Base-by-base conservation (phyloP, 2,329 filamentous ascomycete genomes). In the Fusarium sp. region DNA sequence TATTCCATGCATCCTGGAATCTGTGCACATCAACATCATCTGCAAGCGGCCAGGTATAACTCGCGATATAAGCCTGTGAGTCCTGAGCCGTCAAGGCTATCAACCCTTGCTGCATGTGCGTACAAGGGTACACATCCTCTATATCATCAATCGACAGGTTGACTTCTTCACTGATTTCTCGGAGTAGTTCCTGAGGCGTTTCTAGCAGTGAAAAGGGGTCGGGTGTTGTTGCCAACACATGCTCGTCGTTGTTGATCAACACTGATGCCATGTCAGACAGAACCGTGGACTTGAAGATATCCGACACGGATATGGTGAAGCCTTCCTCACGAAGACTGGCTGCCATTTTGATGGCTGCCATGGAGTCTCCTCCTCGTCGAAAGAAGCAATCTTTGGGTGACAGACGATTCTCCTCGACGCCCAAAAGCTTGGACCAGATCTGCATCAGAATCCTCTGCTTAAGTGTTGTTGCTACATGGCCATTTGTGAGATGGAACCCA, bases 101-200 rank as follows among this genome's bases (percentile, higher is more conserved):
- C 14, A 56, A 7, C 3, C 53, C 53, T 13, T 56, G 46, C 22
- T 56, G 53, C n/a, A 56, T 56, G 3, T 56, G 53, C 6, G 53
- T 56, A 10, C 46, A 35, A 2, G 53, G 46, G 15, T 56, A 56
- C 2, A 20, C 53, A 28, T 56, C 53, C 14, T 56, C 46, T 4
- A 56, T 35, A 1, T 51, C 17, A 7, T 43, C n/a, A 15, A 43
- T 5, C 6, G 5, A 28, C 22, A 56, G 7, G 3, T 28, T 20
- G 14, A 28, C 2, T 7, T 26, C 53, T 20, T 7, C 9, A 1
- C 1, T 5, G 6, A 56, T 35, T 5, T 9, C 22, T 2, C 4
- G n/a, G 3, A 51, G 6, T 3, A 17, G 26, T 2, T 24, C 15
- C 3, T 28, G 7, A 1, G 28, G 4, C 3, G 35, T 14, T 3